Conservation (phyloP, 2,329 filamentous ascomycete genomes). For the Phaeophleospora eucalypticola region DNA sequence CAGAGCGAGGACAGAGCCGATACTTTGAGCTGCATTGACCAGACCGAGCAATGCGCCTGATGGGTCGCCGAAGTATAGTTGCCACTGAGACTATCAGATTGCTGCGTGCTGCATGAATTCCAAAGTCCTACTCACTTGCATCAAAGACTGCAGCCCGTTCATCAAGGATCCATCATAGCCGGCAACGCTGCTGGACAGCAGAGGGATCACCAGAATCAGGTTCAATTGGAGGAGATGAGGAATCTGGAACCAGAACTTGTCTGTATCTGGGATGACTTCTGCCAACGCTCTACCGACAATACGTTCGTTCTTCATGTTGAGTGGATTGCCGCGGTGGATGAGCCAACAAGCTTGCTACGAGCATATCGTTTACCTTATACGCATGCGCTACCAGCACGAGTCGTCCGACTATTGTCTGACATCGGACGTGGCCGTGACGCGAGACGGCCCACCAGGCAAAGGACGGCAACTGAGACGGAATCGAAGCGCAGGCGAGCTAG, state of each 20-base stretch:
- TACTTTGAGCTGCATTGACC: slow-evolving; percentile 36
- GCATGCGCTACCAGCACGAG: not conserved
- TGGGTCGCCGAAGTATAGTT: slow-evolving; percentile 40
- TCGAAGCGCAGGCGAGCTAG: slow-evolving; percentile 6
- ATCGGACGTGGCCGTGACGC: not conserved
- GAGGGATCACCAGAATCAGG: slow-evolving; percentile 41
- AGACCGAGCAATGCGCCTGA: slow-evolving; percentile 36
- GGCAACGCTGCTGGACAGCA: slow-evolving; percentile 41
- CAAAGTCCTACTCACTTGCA: slow-evolving; percentile 1
- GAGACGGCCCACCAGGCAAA: slow-evolving; percentile 4
- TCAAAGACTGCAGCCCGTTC: slow-evolving; percentile 42
- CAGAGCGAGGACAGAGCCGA: slow-evolving; percentile 39
- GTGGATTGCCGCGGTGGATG: not conserved
- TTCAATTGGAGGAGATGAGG: slow-evolving; percentile 45
- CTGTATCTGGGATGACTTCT: slow-evolving; percentile 40
- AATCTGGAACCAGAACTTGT: slow-evolving; percentile 41
- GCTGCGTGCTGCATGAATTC: not conserved
- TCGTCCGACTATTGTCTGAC: not conserved
- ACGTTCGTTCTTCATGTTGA: slow-evolving; percentile 25
- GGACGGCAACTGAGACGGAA: slow-evolving; percentile 6
- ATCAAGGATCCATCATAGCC: slow-evolving; percentile 46
- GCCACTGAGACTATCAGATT: slow-evolving; percentile 34
- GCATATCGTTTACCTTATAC: not conserved
- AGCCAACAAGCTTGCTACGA: not conserved
- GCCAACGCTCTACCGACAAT: slow-evolving; percentile 32